Evolutionary conservation across 1,139 yeast species (phyloP), one percentile per base, ranked within the genome.

Genomic region (Meyerozyma carpophila): DNA sequence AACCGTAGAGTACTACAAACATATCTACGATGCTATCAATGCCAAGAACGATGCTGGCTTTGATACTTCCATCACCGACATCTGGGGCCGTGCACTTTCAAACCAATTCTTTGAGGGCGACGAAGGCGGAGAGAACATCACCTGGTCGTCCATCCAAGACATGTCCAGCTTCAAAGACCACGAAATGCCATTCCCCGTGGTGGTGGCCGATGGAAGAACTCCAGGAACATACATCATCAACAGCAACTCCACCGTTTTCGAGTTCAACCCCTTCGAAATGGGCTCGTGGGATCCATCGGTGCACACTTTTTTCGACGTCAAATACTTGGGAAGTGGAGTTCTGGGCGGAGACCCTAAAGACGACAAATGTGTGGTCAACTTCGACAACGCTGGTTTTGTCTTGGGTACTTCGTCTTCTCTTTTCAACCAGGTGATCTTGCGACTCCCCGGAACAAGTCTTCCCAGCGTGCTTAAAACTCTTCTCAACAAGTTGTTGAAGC

Each of bases 281-380:
- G 96, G 96, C 7, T 82, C 94, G 28, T 89, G 95, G 94, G 96
- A 90, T 59, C 85, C 89, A 32, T 73, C 86, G 0, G 63, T 88
- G 41, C 72, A 77, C 48, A 75, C 83, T 21, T 89, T 90, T 65
- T 71, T 83, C 21, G 82, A 83, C 47, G 67, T 82, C 24, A 77
- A 81, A 59, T 89, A 86, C 58, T 61, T 88, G 48, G 97, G 97
- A 34, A 77, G 94, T 1, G 63, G 73, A n/a, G 73, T 81, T 27
- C 58, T 67, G 20, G 71, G 79, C 50, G 96, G 95, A 42, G 52
- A 62, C 21, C 79, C 83, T 10, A 55, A 54, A 8, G 56, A 54
- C 36, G 56, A 56, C 14, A 46, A 54, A 3, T 72, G 77, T 49
- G 53, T 62, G 3, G 62, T 52, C 1, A 70, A 70, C 27, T 68